Evolutionary conservation across 2,329 filamentous ascomycete genomes (phyloP), one percentile per base, ranked within the genome.

Genomic region (Trichoderma harzianum): DNA sequence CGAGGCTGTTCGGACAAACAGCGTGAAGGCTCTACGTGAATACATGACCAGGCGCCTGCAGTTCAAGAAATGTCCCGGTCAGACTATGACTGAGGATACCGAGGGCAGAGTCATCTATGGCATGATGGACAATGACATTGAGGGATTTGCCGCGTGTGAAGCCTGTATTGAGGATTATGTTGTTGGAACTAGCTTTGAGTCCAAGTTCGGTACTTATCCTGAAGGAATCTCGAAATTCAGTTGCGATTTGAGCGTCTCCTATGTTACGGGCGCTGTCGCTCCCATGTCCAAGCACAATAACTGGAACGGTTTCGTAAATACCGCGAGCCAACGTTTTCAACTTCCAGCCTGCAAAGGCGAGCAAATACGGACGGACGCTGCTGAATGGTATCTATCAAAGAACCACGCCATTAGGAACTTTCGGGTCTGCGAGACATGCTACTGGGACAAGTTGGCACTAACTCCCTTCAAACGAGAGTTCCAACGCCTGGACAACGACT

Each of bases 161-260:
- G 79, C 82, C 11, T 84, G 82, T 65, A 80, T 78, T 71, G 76
- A 81, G 12, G 80, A 84, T 47, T 61, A 72, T 1, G 69, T 83
- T 2, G 74, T 68, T 1, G 78, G 76, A 0, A 78, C 76, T 0
- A 24, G 75, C 0, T 80, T 82, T 14, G 77, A 79, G n/a, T 18
- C 73, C 5, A 74, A 73, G 0, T 83, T 84, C 26, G 74, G 74
- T 0, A 75, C 73, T 0, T 74, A 73, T 60, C 21, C 36, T 4
- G 55, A 69, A 18, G n/a, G 21, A 5, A 11, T 36, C 57, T 24
- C 66, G 6, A 74, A 74, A 12, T 83, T 82, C 82, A 72, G 73
- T 4, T 83, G 81, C 36, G 78, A 82, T 39, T 28, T 80, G 12
- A 74, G 76, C n/a, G 69, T 80, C 0, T 71, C 75, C 0, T 82